Conservation (phyloP, 2,329 filamentous ascomycete species). For the Sporothrix schenckii region DNA sequence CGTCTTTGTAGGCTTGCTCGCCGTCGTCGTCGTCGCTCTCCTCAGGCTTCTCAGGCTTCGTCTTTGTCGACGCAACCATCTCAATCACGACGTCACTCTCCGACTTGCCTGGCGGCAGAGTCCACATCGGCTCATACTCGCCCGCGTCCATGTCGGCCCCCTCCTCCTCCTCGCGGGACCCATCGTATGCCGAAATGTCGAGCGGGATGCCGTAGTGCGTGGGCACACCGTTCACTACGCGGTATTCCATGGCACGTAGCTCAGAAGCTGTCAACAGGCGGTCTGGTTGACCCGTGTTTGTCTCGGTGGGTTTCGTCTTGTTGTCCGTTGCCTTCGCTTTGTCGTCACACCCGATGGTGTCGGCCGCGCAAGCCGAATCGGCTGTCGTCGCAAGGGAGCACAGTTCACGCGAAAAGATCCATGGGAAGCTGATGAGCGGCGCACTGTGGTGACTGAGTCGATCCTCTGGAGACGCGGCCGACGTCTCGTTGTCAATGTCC, state of each 20-base stretch:
- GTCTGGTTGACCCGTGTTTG: not conserved
- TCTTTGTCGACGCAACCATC: slow-evolving; percentile 13
- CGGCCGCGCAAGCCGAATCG: not conserved
- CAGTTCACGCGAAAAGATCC: slow-evolving; percentile 78
- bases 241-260: slow-evolving; percentile 38
- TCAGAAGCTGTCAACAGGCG: slow-evolving; percentile 31
- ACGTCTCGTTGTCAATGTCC: not conserved
- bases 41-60: no score
- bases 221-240: slow-evolving; percentile 40
- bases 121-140: slow-evolving; percentile 34
- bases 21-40: not conserved
- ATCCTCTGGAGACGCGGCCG: slow-evolving; percentile 38
- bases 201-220: slow-evolving; percentile 42
- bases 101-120: slow-evolving; percentile 33
- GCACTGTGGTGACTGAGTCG: slow-evolving; percentile 55
- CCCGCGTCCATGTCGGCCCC: slow-evolving; percentile 23
- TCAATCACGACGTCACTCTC: slow-evolving; percentile 32
- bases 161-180: slow-evolving; percentile 27
- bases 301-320: not conserved
- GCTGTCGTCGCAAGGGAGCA: slow-evolving; percentile 64
- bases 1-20: not conserved
- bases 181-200: slow-evolving; percentile 31
- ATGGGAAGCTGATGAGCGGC: slow-evolving; percentile 91
- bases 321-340: not conserved
- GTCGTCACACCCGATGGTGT: not conserved